Evolutionary conservation across 2,329 filamentous ascomycete species (phyloP), one percentile per base, ranked within the genome.

Genomic region (Colletotrichum gloeosporioides): DNA sequence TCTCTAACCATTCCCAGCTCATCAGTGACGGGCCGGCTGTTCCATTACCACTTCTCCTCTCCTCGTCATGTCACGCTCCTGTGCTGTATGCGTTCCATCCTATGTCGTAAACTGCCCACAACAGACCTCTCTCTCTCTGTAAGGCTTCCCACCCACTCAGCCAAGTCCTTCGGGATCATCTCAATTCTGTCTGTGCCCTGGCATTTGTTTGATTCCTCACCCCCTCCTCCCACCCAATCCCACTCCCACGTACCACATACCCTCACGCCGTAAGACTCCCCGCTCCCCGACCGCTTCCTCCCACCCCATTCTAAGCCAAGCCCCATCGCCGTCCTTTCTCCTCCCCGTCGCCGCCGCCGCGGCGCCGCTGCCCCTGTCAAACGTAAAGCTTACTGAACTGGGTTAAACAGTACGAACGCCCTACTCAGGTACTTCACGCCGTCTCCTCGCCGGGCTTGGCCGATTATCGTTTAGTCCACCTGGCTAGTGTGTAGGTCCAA

Each of bases 341-440:
- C 57, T 68, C 57, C 63, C 73, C 73, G 64, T 64, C 69, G 63
- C 69, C 73, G 69, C 55, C 57, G 57, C 64, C 63, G 66, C 69
- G 73, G 62, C 69, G 69, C 63, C 64, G 69, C 73, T 70, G 73
- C 64, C 73, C 70, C 70, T 76, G 73, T 76, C 73, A 76, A 73
- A 73, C 44, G 31, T 69, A 44, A 36, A 65, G 73, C 73, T 76
- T 76, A 76, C 73, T 69, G 31, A n/a, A 64, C 57, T 69, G 32
- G 73, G 73, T 64, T 65, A 69, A 69, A 31, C 64, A 73, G 64
- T 34, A 76, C 70, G 44, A 68, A 65, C 39, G 29, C 64, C 44
- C 63, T 59, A 68, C 73, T 76, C 64, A 73, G 70, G 70, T 76
- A 73, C 73, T 59, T 76, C 63, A 65, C 73, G 36, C 73, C 73